These are phyloP conservation scores for Botrytis tulipae DNA, from an alignment of 2,329 filamentous ascomycete genomes.

Conservation along the genomic window DNA sequence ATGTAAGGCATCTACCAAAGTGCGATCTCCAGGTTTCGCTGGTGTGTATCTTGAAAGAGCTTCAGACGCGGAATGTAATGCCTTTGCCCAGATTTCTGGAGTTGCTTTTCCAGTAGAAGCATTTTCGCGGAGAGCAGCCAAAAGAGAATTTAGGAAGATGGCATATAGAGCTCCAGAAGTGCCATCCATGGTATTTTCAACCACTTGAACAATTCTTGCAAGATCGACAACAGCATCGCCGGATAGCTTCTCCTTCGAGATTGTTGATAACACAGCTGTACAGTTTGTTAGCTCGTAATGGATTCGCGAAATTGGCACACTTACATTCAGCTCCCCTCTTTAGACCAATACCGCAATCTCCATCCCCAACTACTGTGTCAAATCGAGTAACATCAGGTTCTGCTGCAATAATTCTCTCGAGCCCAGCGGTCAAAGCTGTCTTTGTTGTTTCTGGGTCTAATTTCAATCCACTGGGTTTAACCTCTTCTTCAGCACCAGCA, in stretches of 20 bases:
- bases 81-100: slow-evolving; percentile 54
- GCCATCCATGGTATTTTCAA: slow-evolving; percentile 71
- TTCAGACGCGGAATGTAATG: slow-evolving; percentile 68
- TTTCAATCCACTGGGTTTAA: slow-evolving; percentile 38
- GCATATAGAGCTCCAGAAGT: slow-evolving; percentile 74
- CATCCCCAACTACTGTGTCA: slow-evolving; percentile 70
- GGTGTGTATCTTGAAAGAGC: slow-evolving; percentile 82
- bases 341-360: slow-evolving; percentile 68
- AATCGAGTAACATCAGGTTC: slow-evolving; percentile 66
- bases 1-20: slow-evolving; percentile 82
- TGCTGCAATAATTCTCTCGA: slow-evolving; percentile 58
- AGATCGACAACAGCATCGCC: slow-evolving; percentile 60
- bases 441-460: slow-evolving; percentile 43
- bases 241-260: slow-evolving; percentile 45
- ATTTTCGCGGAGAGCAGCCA: slow-evolving; percentile 45
- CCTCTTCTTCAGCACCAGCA: slow-evolving; percentile 35
- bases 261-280: slow-evolving; percentile 45
- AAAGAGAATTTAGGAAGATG: slow-evolving; percentile 72
- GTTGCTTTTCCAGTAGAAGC: slow-evolving; percentile 41
- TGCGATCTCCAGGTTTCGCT: slow-evolving; percentile 84
- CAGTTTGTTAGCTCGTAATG: slow-evolving; percentile 23
- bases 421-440: slow-evolving; percentile 52
- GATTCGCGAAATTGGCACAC: slow-evolving; percentile 6
- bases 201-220: slow-evolving; percentile 58
- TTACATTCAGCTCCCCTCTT: slow-evolving; percentile 64